A percentile compares a stretch with the other conserved stretches of the same genome.
Conservation (phyloP, 1,284 basidiomycete genomes). For the Ustilago loliicola region DNA sequence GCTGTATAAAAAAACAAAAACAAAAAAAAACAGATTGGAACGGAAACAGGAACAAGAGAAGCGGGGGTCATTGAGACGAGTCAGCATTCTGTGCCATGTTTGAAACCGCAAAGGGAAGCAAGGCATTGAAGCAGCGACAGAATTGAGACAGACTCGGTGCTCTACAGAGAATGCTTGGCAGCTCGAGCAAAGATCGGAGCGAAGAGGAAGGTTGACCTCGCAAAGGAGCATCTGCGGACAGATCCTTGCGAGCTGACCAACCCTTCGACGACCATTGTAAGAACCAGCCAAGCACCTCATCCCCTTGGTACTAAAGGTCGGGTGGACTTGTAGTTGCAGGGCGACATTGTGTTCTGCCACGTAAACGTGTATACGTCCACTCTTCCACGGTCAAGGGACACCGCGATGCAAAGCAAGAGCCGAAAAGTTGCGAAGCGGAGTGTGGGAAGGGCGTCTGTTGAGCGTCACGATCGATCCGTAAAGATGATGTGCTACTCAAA, state of each 20-base stretch:
- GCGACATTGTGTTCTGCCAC: constrained; percentile 50
- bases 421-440: constrained; percentile 29
- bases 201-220: constrained; percentile 42
- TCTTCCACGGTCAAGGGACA: constrained; percentile 29
- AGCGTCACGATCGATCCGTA: constrained; percentile 7
- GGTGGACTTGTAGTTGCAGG: constrained; percentile 21
- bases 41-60: constrained; percentile 12
- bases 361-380: constrained; percentile 10
- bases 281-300: constrained; percentile 31
- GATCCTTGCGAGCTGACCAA: constrained; percentile 33
- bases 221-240: not conserved
- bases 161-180: constrained; percentile 53
- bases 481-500: not conserved
- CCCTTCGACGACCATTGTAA: constrained; percentile 22
- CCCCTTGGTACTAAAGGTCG: constrained; percentile 35
- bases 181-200: constrained; percentile 14
- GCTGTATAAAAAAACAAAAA: constrained; percentile 48
- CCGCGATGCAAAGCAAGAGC: constrained; percentile 38
- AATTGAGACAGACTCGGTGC: constrained; percentile 63
- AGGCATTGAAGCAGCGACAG: constrained; percentile 38
- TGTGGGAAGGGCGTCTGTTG: constrained; percentile 17
- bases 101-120: constrained; percentile 44
- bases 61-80: constrained; percentile 69
- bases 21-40: constrained; percentile 7
- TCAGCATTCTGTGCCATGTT: constrained; percentile 59